Conservation (phyloP, 2,329 filamentous ascomycete genomes). For the Zopfia rhizophila region DNA sequence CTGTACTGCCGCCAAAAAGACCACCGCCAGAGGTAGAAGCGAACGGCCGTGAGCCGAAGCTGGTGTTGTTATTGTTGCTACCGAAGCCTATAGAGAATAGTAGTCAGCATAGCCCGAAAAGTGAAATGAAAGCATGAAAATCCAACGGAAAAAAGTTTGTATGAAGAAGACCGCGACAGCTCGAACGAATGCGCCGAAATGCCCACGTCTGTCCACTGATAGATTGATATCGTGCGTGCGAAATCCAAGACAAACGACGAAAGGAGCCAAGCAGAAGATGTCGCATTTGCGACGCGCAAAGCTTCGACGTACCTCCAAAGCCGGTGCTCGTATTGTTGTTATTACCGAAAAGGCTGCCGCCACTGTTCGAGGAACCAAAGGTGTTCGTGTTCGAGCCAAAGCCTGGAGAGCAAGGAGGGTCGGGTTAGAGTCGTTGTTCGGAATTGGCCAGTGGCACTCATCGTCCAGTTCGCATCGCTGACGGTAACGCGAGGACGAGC, state of each 20-base stretch:
- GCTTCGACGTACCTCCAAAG: slow-evolving; percentile 50
- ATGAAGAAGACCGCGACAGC: too few relatives aligned
- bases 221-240: slow-evolving; percentile 6
- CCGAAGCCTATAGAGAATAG: slow-evolving; percentile 48
- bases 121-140: slow-evolving; percentile 1
- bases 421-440: slow-evolving; percentile 51
- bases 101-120: slow-evolving; percentile 32
- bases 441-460: slow-evolving; percentile 36
- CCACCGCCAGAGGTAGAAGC: slow-evolving; percentile 53
- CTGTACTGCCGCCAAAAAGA: slow-evolving; percentile 40
- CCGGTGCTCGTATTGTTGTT: slow-evolving; percentile 42
- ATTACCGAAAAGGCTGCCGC: slow-evolving; percentile 45
- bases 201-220: too few relatives aligned
- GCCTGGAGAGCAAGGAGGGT: slow-evolving; percentile 50
- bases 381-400: slow-evolving; percentile 49
- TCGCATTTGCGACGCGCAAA: slow-evolving; percentile 47
- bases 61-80: slow-evolving; percentile 40
- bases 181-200: too few relatives aligned
- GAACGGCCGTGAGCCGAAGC: slow-evolving; percentile 54
- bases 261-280: slow-evolving; percentile 15
- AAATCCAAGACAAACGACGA: slow-evolving; percentile 13
- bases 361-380: slow-evolving; percentile 46
- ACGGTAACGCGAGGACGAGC: slow-evolving; percentile 34
- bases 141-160: slow-evolving; percentile 1
- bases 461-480: slow-evolving; percentile 39